Conservation (phyloP, 129 eudicot species). For the Artemisia tridentata region DNA sequence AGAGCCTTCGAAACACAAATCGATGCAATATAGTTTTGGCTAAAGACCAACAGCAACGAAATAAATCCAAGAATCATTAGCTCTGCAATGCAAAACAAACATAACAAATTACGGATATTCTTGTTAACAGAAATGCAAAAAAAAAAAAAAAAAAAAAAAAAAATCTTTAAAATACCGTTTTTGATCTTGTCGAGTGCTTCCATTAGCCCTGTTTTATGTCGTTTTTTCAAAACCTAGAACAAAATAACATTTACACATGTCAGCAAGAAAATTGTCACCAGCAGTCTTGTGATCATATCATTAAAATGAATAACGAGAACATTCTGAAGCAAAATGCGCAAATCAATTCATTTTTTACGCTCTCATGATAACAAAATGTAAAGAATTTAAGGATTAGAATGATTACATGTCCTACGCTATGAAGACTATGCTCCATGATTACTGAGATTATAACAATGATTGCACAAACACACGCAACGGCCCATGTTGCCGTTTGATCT, state of each 20-base stretch:
- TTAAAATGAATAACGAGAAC: no score
- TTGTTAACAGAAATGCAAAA: background rate
- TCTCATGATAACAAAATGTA: background rate
- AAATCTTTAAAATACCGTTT: conserved; percentile 43
- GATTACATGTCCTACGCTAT: conserved; percentile 51
- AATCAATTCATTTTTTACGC: background rate
- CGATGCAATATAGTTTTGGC: conserved; percentile 64
- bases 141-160: background rate
- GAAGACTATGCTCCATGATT: conserved; percentile 61
- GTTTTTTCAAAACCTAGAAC: conserved; percentile 43
- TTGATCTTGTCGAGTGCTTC: conserved; percentile 89
- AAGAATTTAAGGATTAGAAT: background rate
- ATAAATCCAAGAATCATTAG: conserved; percentile 94
- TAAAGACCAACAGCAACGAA: conserved; percentile 72
- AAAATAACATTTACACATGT: background rate
- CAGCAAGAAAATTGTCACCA: background rate
- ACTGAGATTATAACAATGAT: conserved; percentile 67
- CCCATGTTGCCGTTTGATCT: conserved; percentile 84
- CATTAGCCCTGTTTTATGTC: conserved; percentile 60
- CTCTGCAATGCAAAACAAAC: conserved; percentile 50
- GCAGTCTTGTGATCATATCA: background rate
- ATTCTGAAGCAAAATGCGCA: no score
- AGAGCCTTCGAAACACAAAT: conserved; percentile 54
- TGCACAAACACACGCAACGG: conserved; percentile 66
- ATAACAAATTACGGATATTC: background rate